Evolutionary conservation across 2,329 filamentous ascomycete genomes (phyloP), one percentile per base, ranked within the genome.

Genomic region (Colletotrichum paranaense): DNA sequence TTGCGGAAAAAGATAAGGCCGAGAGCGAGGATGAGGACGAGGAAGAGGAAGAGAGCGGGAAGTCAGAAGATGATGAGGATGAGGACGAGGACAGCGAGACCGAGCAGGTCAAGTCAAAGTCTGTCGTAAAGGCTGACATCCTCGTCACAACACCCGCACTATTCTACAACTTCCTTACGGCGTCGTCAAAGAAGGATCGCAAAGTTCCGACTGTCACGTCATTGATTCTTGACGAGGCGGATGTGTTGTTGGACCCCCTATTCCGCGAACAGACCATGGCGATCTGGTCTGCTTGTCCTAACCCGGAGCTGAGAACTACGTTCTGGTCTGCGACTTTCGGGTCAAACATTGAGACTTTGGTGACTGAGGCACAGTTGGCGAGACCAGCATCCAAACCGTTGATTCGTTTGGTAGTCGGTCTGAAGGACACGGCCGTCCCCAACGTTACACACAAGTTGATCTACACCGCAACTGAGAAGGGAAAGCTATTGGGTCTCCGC

Each of bases 301-400:
- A 92, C 76, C 86, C 90, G 3, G 83, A 88, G n/a, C 86, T 98
- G 9, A 90, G 92, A 28, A 88, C 95, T 4, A 94, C 93, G 11
- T 92, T 97, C 73, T 99, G 96, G 95, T 98, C 97, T 16, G 97
- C 97, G 16, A 99, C 97, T 0, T 98, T 99, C 92, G 95, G 94
- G 4, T 98, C 96, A 19, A 97, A 93, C 77, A 94, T 98, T 55
- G 97, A 99, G 84, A 87, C 92, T 24, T 86, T 98, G 8, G 90
- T 94, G 59, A 89, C 89, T 7, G 89, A 90, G n/a, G 92, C 92
- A 16, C 89, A 97, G 63, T 84, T 87, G 52, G 83, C 87, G 9
- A 88, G 92, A 19, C 56, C 73, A 19, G 32, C 66, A 12, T 49
- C 52, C 30, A 75, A 77, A 14, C 91, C 87, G 26, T 86, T 98